Conservation (phyloP, 2,329 filamentous ascomycete species). For the Ophiostoma ulmi region DNA sequence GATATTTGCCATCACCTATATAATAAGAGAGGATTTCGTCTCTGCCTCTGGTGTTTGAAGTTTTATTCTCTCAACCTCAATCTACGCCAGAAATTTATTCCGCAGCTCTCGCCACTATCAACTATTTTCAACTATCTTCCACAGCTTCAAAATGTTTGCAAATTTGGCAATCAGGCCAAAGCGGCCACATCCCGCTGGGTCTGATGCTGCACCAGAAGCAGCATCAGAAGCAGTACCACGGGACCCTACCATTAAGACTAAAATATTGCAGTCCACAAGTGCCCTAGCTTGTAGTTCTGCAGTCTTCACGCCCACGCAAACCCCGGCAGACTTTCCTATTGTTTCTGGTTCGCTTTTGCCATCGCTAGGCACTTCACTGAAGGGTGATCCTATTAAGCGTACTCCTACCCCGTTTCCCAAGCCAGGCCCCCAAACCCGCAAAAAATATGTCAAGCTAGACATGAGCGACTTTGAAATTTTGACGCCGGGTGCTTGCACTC, state of each 20-base stretch:
- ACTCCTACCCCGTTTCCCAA: too few species aligned
- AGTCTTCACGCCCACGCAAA: too few species aligned
- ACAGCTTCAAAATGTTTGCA: background rate
- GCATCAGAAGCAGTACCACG: background rate
- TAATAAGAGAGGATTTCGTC: too few species aligned
- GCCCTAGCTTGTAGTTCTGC: background rate
- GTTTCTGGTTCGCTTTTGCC: too few species aligned
- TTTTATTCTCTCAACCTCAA: too few species aligned
- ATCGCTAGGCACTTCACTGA: too few species aligned
- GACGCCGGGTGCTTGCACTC: background rate
- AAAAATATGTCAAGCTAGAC: background rate
- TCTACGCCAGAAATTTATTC: background rate
- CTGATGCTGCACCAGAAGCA: background rate
- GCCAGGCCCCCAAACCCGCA: too few species aligned
- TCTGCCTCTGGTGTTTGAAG: too few species aligned
- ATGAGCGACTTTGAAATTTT: background rate
- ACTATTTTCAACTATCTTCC: background rate
- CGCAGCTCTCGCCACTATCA: background rate
- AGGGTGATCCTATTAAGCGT: too few species aligned
- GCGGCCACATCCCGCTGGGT: background rate
- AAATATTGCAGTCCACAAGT: background rate
- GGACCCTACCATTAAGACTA: too few species aligned
- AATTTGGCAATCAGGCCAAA: background rate
- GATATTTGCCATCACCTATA: too few species aligned
- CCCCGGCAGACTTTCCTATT: too few species aligned